phyloP scores from a whole-genome alignment of 257 asterid species.

The Solanum sejunctum region DNA sequence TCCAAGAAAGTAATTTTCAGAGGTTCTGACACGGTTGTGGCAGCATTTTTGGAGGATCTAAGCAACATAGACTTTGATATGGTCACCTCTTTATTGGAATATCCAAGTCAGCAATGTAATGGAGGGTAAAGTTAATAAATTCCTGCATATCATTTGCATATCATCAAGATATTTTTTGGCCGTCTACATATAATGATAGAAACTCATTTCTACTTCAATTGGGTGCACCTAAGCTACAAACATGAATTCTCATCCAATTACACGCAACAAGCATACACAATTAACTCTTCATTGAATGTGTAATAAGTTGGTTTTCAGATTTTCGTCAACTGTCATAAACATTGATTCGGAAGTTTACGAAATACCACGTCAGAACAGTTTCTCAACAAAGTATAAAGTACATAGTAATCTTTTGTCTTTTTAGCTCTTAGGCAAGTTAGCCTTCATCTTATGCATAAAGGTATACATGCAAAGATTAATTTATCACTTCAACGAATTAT shows the following conservation, averaged over 20 bases:
- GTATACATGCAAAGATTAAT: background rate
- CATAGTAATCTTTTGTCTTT: background rate
- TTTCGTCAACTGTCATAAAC: background rate
- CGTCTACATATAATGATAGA: background rate
- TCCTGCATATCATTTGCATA: conserved; percentile 49
- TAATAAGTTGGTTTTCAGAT: background rate
- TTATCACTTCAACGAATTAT: background rate
- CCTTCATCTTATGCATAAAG: background rate
- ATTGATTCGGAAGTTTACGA: background rate
- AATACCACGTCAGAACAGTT: background rate
- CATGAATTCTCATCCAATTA: background rate
- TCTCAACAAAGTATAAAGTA: background rate
- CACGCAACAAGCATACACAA: background rate
- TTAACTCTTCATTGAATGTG: background rate
- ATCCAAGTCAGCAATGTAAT: conserved; percentile 92
- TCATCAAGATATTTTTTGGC: background rate
- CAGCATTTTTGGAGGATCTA: background rate
- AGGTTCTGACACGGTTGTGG: background rate
- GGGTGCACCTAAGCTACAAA: background rate
- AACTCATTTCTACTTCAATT: background rate
- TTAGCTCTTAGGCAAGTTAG: background rate
- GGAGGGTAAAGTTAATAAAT: conserved; percentile 82
- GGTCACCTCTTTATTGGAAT: conserved; percentile 88
- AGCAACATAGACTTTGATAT: conserved; percentile 1
- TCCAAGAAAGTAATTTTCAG: background rate